Conservation (phyloP, 2,329 filamentous ascomycete species). For the Bisporella sp. region DNA sequence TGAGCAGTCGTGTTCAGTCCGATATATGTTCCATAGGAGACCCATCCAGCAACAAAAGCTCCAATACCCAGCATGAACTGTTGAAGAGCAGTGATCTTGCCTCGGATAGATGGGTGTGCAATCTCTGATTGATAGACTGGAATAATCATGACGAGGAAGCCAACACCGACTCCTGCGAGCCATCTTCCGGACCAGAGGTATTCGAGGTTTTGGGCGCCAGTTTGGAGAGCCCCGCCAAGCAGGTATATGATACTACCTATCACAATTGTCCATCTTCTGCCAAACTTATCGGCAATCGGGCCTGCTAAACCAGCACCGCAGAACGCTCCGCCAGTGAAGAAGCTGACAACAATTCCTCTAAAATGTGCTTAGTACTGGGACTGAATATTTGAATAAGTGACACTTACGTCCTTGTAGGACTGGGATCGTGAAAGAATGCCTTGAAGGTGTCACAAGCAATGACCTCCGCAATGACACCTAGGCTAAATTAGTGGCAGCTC, state of each 20-base stretch:
- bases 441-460: constrained; percentile 42
- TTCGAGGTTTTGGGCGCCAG: constrained; percentile 48
- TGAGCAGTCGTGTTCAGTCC: constrained; percentile 26
- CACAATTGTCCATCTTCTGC: constrained; percentile 65
- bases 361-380: neutral
- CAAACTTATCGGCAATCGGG: constrained; percentile 50
- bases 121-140: constrained; percentile 49
- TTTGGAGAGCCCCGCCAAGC: constrained; percentile 67
- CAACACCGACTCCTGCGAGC: constrained; percentile 58
- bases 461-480: constrained; percentile 19
- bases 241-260: constrained; percentile 65
- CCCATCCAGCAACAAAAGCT: constrained; percentile 65
- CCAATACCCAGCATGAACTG: constrained; percentile 81
- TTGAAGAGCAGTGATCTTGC: constrained; percentile 63
- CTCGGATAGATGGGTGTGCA: constrained; percentile 70
- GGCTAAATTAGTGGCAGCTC: no score
- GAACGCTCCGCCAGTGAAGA: constrained; percentile 61
- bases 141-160: constrained; percentile 18
- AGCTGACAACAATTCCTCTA: constrained; percentile 66
- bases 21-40: constrained; percentile 52
- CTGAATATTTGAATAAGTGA: neutral
- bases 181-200: constrained; percentile 66
- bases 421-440: constrained; percentile 30
- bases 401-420: constrained; percentile 21
- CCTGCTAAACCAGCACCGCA: constrained; percentile 49